Evolutionary conservation across 257 asterid species (phyloP), one percentile per base, ranked within the genome.

Genomic region (Verbena officinalis): DNA sequence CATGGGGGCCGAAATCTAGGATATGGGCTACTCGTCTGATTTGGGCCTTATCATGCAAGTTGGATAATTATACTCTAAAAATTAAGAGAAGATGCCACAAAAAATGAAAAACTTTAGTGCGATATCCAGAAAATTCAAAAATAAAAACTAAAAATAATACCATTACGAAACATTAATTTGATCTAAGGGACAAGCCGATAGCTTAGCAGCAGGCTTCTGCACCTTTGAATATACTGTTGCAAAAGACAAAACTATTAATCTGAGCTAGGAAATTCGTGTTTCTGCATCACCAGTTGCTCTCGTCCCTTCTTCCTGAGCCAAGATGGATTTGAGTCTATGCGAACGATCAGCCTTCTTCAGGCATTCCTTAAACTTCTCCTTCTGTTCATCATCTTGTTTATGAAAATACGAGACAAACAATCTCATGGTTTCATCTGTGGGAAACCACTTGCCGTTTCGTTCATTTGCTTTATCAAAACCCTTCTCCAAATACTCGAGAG

Each of bases 401-500:
- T 78, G 81, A 53, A 84, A 84, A 65, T 80, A 80, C 43, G 72
- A 50, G 12, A 79, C 64, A 60, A 90, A 82, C 24, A 71, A 50
- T 70, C 84, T 67, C 38, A 83, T 31, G 5, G 91, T 75, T 65
- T 88, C 89, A 55, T 73, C 79, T 8, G 62, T 62, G 2, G 92
- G 95, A 69, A 85, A 81, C 84, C 83, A 81, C 12, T 59, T 63
- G 7, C 27, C 72, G 12, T 67, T 62, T 69, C 65, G 56, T 1
- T 56, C 52, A 49, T 44, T 67, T 34, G 71, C 71, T 69, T 67
- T 80, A 19, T 65, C 55, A 19, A 78, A 75, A 16, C 86, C 95
- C 72, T 33, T 72, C 55, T 86, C 88, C 80, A 91, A 63, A 77
- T 91, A 79, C 64, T 84, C 68, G 68, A 91, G 58, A 66, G 90